These are phyloP conservation scores for Zasmidium cellare DNA, from an alignment of 2,329 filamentous ascomycete genomes.

Conservation along the genomic window DNA sequence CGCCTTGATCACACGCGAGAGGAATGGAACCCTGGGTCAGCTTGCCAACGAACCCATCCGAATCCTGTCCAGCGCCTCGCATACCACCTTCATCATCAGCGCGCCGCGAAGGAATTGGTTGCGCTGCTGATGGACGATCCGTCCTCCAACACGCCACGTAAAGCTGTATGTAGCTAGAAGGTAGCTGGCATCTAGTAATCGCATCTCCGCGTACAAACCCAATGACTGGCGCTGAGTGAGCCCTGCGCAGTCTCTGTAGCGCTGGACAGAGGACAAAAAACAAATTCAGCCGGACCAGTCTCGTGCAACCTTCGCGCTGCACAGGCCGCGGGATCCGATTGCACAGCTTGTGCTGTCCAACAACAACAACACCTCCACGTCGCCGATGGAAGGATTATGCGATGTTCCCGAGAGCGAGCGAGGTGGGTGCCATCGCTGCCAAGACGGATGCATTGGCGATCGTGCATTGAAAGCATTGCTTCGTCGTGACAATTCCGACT, in stretches of 20 bases:
- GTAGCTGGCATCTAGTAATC: background rate
- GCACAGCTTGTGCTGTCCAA: background rate
- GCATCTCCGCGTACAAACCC: background rate
- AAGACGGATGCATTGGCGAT: conserved; percentile 1
- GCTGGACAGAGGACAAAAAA: background rate
- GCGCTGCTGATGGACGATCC: background rate
- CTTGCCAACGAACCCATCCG: background rate
- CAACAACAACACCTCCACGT: background rate
- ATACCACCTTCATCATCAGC: background rate
- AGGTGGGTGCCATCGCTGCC: background rate
- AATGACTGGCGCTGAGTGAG: background rate
- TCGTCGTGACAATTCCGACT: background rate
- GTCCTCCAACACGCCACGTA: too few relatives aligned
- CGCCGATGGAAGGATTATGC: background rate
- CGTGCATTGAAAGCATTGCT: background rate
- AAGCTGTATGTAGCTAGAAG: background rate
- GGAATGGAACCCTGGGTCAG: background rate
- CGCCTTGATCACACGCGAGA: too few relatives aligned
- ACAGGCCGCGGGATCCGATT: background rate
- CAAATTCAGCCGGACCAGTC: background rate
- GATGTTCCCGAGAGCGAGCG: background rate
- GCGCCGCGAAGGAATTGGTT: background rate
- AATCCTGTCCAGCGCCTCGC: background rate
- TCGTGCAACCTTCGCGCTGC: background rate
- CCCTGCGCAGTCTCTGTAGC: background rate